Evolutionary conservation across 2,329 filamentous ascomycete genomes (phyloP).

Genomic region (Phoma sp.): DNA sequence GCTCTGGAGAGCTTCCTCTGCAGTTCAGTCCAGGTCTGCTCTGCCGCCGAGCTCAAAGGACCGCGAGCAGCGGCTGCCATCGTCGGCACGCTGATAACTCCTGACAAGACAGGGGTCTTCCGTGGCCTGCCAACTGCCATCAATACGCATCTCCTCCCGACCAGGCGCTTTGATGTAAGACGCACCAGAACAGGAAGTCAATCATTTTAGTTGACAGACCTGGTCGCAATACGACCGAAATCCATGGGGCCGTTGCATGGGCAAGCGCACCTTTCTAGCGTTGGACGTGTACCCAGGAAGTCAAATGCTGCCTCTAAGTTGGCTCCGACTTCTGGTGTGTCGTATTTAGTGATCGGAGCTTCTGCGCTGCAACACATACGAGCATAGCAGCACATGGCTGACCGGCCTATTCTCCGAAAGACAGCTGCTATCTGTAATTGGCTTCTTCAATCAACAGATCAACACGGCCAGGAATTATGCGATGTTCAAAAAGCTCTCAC

Average conservation of each 20-base stretch:
- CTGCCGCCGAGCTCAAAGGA: not conserved
- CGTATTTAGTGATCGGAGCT: conserved; percentile 22
- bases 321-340: conserved; percentile 16
- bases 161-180: conserved; percentile 8
- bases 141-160: not conserved
- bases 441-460: conserved; percentile 6
- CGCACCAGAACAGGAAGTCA: conserved; percentile 14
- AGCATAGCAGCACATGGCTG: conserved; percentile 13
- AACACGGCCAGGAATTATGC: not conserved
- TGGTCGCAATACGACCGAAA: not conserved
- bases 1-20: not conserved
- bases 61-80: not conserved
- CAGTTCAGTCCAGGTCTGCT: conserved; percentile 9
- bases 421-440: conserved; percentile 4
- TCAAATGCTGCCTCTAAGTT: conserved; percentile 1
- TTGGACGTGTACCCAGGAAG: conserved; percentile 2
- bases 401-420: conserved; percentile 12
- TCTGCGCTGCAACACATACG: conserved; percentile 19
- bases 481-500: not conserved
- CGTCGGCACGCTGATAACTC: not conserved
- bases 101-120: not conserved
- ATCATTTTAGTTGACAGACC: not conserved
- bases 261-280: conserved; percentile 5
- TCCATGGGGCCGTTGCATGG: conserved; percentile 13
- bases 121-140: not conserved